Conservation (phyloP, 345 rosid species). For the Raphanus raphanistrum region DNA sequence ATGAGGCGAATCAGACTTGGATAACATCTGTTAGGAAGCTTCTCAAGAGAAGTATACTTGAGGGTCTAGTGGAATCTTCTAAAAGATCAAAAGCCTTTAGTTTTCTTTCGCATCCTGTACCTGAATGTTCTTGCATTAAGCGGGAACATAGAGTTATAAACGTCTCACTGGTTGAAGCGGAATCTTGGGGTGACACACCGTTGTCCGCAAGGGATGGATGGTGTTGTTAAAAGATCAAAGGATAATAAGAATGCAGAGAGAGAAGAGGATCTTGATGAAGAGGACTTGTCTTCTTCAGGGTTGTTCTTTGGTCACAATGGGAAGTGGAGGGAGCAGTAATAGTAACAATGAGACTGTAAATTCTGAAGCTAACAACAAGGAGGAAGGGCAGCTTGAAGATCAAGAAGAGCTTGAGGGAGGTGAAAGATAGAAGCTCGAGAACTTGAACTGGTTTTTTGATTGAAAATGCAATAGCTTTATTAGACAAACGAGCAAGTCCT, state of each 20-base stretch:
- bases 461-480: constrained; percentile 13
- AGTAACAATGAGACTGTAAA: constrained; percentile 59
- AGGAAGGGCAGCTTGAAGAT: constrained; percentile 80
- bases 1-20: constrained; percentile 88
- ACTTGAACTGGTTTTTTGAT: not conserved
- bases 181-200: constrained; percentile 57
- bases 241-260: constrained; percentile 60
- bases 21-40: constrained; percentile 67
- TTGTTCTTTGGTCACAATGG: constrained; percentile 53
- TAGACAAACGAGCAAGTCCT: constrained; percentile 4
- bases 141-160: constrained; percentile 30
- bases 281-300: constrained; percentile 63
- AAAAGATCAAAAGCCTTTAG: constrained; percentile 54
- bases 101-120: constrained; percentile 83
- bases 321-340: constrained; percentile 39
- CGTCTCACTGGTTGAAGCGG: constrained; percentile 46
- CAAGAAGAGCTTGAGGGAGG: constrained; percentile 86
- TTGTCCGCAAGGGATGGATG: constrained; percentile 84
- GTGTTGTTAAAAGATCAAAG: constrained; percentile 39
- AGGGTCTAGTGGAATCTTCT: constrained; percentile 64
- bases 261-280: constrained; percentile 84
- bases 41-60: constrained; percentile 63
- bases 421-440: constrained; percentile 36
- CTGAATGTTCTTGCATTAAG: constrained; percentile 81
- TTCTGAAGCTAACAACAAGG: constrained; percentile 66